A percentile compares a stretch with the other conserved stretches of the same genome.
Evolutionary conservation across 2,329 filamentous ascomycete species (phyloP).

Genomic region (Cladorrhinum sp.): DNA sequence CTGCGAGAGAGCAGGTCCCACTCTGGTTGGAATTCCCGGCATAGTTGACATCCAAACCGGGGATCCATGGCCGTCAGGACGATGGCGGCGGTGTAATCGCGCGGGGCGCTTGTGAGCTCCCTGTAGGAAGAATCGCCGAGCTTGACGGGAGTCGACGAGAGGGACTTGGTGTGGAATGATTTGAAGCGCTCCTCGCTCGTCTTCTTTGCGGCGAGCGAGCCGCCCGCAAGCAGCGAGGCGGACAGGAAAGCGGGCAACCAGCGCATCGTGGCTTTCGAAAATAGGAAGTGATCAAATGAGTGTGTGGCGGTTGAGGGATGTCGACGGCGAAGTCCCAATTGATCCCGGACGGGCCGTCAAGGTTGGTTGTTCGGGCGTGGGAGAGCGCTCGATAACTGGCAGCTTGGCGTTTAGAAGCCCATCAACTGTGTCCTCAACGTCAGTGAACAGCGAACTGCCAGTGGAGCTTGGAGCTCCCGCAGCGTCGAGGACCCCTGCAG

Average conservation of each 20-base stretch:
- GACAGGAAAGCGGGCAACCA: slow-evolving; percentile 62
- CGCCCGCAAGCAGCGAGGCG: slow-evolving; percentile 58
- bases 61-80: slow-evolving; percentile 83
- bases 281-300: slow-evolving; percentile 5
- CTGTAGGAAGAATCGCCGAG: slow-evolving; percentile 74
- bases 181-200: slow-evolving; percentile 60
- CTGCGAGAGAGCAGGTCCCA: slow-evolving; percentile 84
- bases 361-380: slow-evolving; percentile 2
- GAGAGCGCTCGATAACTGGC: slow-evolving; percentile 13
- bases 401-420: slow-evolving; percentile 20
- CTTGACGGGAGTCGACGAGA: slow-evolving; percentile 66
- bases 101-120: slow-evolving; percentile 69
- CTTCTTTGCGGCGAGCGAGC: slow-evolving; percentile 61
- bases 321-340: slow-evolving; percentile 19
- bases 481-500: background rate
- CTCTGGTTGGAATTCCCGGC: slow-evolving; percentile 88
- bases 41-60: slow-evolving; percentile 81
- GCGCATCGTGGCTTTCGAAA: slow-evolving; percentile 57
- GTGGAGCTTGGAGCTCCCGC: slow-evolving; percentile 7
- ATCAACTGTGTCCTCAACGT: slow-evolving; percentile 21
- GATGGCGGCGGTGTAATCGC: slow-evolving; percentile 80
- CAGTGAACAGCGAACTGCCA: slow-evolving; percentile 20
- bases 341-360: slow-evolving; percentile 14
- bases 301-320: background rate
- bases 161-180: slow-evolving; percentile 66